Base-by-base conservation (phyloP, 2,329 filamentous ascomycete species). In the Microcyclosporella mali region DNA sequence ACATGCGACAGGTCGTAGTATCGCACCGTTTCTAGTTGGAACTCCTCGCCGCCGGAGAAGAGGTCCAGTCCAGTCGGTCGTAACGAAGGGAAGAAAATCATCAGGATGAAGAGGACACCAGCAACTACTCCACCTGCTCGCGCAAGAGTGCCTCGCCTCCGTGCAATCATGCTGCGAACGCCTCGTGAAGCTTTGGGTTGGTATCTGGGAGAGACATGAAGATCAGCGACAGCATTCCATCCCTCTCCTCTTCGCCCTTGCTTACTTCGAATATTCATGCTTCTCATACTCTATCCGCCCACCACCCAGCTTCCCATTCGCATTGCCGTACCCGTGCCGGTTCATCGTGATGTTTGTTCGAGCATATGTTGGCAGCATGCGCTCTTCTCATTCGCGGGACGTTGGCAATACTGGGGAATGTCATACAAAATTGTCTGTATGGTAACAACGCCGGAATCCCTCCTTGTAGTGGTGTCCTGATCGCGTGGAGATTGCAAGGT, bases 1-100 rank as follows among this genome's bases (percentile, higher is more conserved):
- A 94, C 88, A 63, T 92, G 87, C 53, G 84, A 84, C 50, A 98
- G 74, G 64, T 98, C 92, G 68, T 97, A 97, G 69, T 98, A 97
- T 64, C 90, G 86, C 47, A 98, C 86, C 1, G 90, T 97, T 65
- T 97, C 88, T 45, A 97, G 79, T 60, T 94, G 82, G 50, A 87
- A 78, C 53, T 85, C 82, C 40, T 83, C 80, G 40, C 72, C 70
- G 25, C 46, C 48, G 30, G 81, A 80, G 38, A 89, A 70, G 28
- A 70, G 75, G 28, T 6, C 47, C 61, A 71, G 73, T 62, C 51
- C 52, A 71, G 72, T 54, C 69, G 79, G 65, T 68, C 81, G 68
- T 51, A 88, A 79, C 66, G 87, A 85, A 37, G 89, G 76, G 66
- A 89, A 88, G 52, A 94, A 69, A 51, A 82, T 74, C 59, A 92